A percentile compares a stretch with the other conserved stretches of the same genome.
phyloP scores from a whole-genome alignment of 805 yeast species.

The Yamadazyma sp. region DNA sequence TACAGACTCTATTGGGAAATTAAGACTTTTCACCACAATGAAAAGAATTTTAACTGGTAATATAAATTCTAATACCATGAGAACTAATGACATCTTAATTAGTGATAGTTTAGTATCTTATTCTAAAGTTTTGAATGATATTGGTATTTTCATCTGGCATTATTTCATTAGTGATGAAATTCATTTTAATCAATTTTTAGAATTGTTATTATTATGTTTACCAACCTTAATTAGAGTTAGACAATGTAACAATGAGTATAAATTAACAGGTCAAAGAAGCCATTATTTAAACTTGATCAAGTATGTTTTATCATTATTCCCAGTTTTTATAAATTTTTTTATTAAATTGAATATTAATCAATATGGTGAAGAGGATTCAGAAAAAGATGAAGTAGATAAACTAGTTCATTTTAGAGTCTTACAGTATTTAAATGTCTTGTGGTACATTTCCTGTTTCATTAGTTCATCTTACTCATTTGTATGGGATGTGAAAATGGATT shows the following conservation, averaged over 20 bases:
- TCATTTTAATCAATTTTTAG: constrained; percentile 27
- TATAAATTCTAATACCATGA: constrained; percentile 50
- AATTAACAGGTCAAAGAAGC: constrained; percentile 43
- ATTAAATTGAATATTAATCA: constrained; percentile 18
- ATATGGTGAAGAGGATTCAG: constrained; percentile 10
- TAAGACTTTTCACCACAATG: constrained; percentile 47
- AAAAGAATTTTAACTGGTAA: constrained; percentile 55
- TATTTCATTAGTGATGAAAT: constrained; percentile 30
- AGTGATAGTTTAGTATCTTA: constrained; percentile 86
- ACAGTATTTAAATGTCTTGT: constrained; percentile 28
- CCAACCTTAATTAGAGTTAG: constrained; percentile 77
- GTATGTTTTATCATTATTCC: constrained; percentile 58
- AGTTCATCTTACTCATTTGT: constrained; percentile 76
- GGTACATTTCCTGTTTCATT: constrained; percentile 46
- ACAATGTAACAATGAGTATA: constrained; percentile 77
- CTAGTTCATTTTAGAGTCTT: constrained; percentile 14
- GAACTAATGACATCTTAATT: constrained; percentile 77
- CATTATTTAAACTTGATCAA: constrained; percentile 74
- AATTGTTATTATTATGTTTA: constrained; percentile 33
- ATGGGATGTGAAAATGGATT: constrained; percentile 91
- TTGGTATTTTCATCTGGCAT: constrained; percentile 52
- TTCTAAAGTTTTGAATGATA: constrained; percentile 71
- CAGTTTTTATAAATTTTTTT: constrained; percentile 27
- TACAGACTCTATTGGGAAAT: constrained; percentile 31
- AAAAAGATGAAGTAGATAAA: constrained; percentile 10